Base-by-base conservation (phyloP, 1,284 basidiomycete genomes). In the Cyathus pygmaeus region DNA sequence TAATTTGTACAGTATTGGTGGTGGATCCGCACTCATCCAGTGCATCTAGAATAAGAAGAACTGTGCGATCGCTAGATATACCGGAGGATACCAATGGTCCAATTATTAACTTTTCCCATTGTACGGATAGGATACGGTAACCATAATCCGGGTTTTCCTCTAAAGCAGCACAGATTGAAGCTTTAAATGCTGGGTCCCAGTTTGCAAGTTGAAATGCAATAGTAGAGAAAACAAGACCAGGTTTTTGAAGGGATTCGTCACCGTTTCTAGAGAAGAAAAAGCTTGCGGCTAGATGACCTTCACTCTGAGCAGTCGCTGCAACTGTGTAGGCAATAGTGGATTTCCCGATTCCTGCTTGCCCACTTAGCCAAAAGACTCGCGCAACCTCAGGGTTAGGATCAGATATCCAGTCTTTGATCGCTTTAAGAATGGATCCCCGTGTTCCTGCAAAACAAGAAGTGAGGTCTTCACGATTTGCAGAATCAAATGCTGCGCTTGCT, bases 321-420 rank as follows among this genome's bases (percentile, higher is more conserved):
- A 52, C 29, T 10, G 50, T 52, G 24, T 29, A 27, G 27, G 50
- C 50, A 26, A 52, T 26, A 4, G 50, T 52, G 13, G 50, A 52
- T 26, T 52, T 52, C 27, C 50, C 50, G 21, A 52, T 26, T 11
- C 50, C 50, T 9, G 50, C 50, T 3, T 24, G 50, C 19, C 50
- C 50, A 52, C 29, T 52, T 31, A 52, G 29, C 50, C 50, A 52
- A 26, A 52, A 52, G 50, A 52, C 23, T 3, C 21, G 50, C 23
- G 50, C 23, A 42, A 21, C 39, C 15, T 15, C 15, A 42, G 21
- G 39, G 39, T n/a, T n/a, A n/a, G n/a, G n/a, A n/a, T 42, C 39
- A 3, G 15, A 17, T 42, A 17, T 15, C 39, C 39, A 42, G 15
- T 42, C 21, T 17, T 42, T 42, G 21, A 42, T 42, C 17, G 39